Evolutionary conservation across 805 yeast species (phyloP), one percentile per base, ranked within the genome.

Genomic region (Candida maltosa): DNA sequence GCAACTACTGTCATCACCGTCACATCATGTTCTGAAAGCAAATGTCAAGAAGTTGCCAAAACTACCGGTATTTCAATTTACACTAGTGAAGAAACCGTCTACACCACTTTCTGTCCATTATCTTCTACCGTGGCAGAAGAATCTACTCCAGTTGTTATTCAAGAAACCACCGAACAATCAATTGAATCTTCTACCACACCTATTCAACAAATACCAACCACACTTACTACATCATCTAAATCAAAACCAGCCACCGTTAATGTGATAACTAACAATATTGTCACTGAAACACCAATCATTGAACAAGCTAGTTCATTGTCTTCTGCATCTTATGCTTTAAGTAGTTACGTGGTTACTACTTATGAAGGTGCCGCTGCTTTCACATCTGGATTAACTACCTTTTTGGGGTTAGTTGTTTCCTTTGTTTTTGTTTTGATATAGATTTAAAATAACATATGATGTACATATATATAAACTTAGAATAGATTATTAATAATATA

Each of bases 221-320:
- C 19, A 21, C 3, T 5, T 6, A 4, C 39, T 1, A 26, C 29
- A 18, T 35, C 46, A 26, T 25, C 31, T n/a, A 12, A 12, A 18
- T 16, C 35, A 5, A 25, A 28, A 28, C 32, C 43, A 11, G 29
- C 38, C 28, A 39, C 39, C 26, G 32, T 38, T 34, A 56, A 67
- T 41, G 73, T 66, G n/a, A 66, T 67, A 34, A 61, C 71, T 18
- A 51, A 62, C 46, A 62, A 63, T 47, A 65, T 67, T 29, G 43
- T 56, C 10, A 67, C 73, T 15, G 56, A 64, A 39, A 44, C 62
- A 12, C 48, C 56, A 18, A 29, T 56, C 14, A 38, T 54, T 17
- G 28, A 52, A n/a, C 34, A 45, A 11, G 23, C 42, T 14, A 38
- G 41, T 14, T 31, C 41, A 6, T 33, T 43, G 16, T 31, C 53